Evolutionary conservation across 768 basidiomycete genomes (phyloP), one percentile per base, ranked within the genome.

Genomic region (Fibroporia radiculosa): DNA sequence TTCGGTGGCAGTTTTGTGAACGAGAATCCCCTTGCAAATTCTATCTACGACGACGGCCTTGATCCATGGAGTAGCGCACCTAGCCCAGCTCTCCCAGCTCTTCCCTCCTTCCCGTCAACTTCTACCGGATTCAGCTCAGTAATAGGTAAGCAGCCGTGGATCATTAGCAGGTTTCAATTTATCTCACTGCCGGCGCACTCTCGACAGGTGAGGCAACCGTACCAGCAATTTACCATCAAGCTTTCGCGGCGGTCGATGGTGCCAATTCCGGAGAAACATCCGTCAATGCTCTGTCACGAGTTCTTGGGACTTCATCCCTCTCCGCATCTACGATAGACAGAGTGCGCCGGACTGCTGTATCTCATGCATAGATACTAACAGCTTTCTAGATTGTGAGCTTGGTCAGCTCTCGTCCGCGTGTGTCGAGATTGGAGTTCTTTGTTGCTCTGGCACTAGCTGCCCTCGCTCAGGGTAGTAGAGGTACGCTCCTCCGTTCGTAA

Each of bases 401-500:
- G 18, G 90, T 92, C 42, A 88, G 86, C 63, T 82, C 83, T 26
- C 75, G 75, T 47, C 74, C 86, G 34, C 74, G 82, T 40, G 84
- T 97, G 28, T 88, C 89, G 6, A 88, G 80, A 53, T 78, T 84
- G 45, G 93, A 97, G 59, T 93, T 95, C 69, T 93, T 87, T 60
- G 87, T 93, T 10, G 88, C 91, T 8, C 65, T 97, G 20, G 90
- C 88, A 10, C 71, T 97, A 12, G 89, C 88, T 35, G 88, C 89
- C 2, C 68, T 95, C 3, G 89, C 88, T 4, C 93, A 97, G 63
- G 68, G 78, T 4, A 82, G 80, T 3, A 81, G 82, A 75, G 88
- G 88, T 85, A 45, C 20, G 65, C 54, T 5, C 23, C 24, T n/a
- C n/a, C n/a, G n/a, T n/a, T n/a, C n/a, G n/a, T n/a, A n/a, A n/a